Evolutionary conservation across 345 rosid genomes (phyloP).

Genomic region (Psidium friedrichsthalianum): DNA sequence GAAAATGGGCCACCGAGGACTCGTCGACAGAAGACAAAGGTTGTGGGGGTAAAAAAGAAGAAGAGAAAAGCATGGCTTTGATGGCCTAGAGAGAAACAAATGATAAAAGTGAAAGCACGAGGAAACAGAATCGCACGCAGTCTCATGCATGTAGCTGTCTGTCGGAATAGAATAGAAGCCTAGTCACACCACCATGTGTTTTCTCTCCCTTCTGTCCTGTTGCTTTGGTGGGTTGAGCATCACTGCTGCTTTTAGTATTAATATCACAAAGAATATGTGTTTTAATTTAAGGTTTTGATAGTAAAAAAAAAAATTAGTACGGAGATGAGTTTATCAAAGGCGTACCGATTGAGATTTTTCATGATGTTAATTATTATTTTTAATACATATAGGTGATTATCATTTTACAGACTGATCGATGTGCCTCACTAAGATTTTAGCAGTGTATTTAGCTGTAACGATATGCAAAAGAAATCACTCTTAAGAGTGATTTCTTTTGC

Average conservation of each 20-base stretch:
- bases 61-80: background rate
- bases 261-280: too few species aligned
- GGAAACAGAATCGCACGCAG: background rate
- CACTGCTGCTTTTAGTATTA: too few species aligned
- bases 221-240: background rate
- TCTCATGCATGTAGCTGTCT: constrained; percentile 7
- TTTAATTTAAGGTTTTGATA: too few species aligned
- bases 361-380: background rate
- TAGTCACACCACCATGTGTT: background rate
- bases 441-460: background rate
- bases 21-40: constrained; percentile 6
- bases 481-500: background rate
- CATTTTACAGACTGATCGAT: background rate
- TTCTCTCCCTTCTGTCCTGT: background rate
- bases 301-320: too few species aligned
- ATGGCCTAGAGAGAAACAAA: background rate
- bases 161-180: constrained; percentile 26
- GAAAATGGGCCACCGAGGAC: background rate
- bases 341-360: too few species aligned
- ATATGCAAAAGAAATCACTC: background rate
- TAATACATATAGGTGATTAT: background rate
- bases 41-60: background rate
- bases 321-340: too few species aligned
- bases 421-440: background rate
- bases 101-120: constrained; percentile 11